phyloP scores from a whole-genome alignment of 306 rosid species.

The Astragalus membranaceus region DNA sequence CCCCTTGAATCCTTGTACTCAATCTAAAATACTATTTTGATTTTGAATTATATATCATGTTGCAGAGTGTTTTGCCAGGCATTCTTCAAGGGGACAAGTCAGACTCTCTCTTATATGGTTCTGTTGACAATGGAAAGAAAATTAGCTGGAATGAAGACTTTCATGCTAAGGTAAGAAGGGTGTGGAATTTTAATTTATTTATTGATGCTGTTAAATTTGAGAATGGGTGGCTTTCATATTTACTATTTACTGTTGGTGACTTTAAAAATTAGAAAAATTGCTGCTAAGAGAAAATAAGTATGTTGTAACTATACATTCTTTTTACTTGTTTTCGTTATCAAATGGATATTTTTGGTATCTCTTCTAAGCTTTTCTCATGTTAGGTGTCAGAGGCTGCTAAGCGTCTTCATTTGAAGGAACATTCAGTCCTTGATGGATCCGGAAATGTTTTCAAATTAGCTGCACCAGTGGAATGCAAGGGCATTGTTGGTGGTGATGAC shows the following conservation, averaged over 20 bases:
- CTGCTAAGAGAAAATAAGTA: not conserved
- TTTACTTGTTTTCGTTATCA: not conserved
- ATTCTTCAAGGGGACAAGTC: slow-evolving; percentile 99
- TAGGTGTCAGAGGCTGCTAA: slow-evolving; percentile 94
- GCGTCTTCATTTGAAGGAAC: slow-evolving; percentile 90
- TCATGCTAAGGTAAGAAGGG: slow-evolving; percentile 78
- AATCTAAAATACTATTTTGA: not conserved
- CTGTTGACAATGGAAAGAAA: slow-evolving; percentile 98
- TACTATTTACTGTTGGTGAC: not conserved
- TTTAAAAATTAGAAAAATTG: not conserved
- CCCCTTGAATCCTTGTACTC: not conserved
- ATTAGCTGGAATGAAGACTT: slow-evolving; percentile 96
- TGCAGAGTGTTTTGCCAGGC: slow-evolving; percentile 97
- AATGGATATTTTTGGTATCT: slow-evolving; percentile 7
- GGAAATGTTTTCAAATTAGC: slow-evolving; percentile 84
- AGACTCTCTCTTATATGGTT: slow-evolving; percentile 91
- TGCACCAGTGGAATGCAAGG: slow-evolving; percentile 99
- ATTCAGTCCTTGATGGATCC: slow-evolving; percentile 80
- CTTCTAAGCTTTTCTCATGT: slow-evolving; percentile 17
- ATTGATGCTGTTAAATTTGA: slow-evolving; percentile 6
- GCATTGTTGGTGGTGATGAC: slow-evolving; percentile 98
- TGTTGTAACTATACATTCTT: not conserved
- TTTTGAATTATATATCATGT: slow-evolving; percentile 12
- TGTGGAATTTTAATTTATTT: slow-evolving; percentile 1
- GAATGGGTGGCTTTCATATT: not conserved